A percentile compares a stretch with the other conserved stretches of the same genome.
These are phyloP conservation scores for Colletotrichum sp. DNA, from an alignment of 2,329 filamentous ascomycete genomes.

Conservation along the genomic window DNA sequence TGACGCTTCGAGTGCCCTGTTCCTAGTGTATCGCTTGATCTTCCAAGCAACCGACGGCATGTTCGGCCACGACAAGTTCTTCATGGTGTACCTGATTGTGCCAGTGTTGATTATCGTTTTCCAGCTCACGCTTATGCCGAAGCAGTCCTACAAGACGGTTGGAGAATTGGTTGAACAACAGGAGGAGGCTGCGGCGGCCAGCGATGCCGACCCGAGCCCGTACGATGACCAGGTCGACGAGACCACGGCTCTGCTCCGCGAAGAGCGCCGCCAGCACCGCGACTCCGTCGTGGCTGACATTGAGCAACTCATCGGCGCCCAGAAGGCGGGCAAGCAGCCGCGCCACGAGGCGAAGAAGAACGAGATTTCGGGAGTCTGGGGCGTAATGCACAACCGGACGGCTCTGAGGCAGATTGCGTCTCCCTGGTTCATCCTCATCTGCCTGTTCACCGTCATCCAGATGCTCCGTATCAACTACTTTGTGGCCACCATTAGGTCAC, in stretches of 20 bases:
- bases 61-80: constrained; percentile 73
- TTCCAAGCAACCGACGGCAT: constrained; percentile 61
- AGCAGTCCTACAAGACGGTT: constrained; percentile 81
- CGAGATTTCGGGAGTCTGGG: constrained; percentile 80
- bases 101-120: constrained; percentile 69
- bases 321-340: constrained; percentile 65
- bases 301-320: constrained; percentile 72
- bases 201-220: constrained; percentile 31
- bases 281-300: constrained; percentile 73
- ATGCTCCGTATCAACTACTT: constrained; percentile 92
- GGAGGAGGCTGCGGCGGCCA: constrained; percentile 52
- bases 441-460: constrained; percentile 78
- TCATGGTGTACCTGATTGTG: constrained; percentile 73
- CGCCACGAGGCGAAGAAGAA: constrained; percentile 73
- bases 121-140: constrained; percentile 76
- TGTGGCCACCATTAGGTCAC: constrained; percentile 82
- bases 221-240: constrained; percentile 65
- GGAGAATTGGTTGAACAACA: constrained; percentile 81
- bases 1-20: constrained; percentile 81
- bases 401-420: constrained; percentile 76
- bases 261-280: constrained; percentile 64
- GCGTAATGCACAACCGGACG: constrained; percentile 77
- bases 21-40: constrained; percentile 74
- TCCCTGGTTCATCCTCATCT: constrained; percentile 86
- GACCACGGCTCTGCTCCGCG: constrained; percentile 57